Evolutionary conservation across 164 flowering plant species (phyloP).

Genomic region (Chloranthus sessilifolius): DNA sequence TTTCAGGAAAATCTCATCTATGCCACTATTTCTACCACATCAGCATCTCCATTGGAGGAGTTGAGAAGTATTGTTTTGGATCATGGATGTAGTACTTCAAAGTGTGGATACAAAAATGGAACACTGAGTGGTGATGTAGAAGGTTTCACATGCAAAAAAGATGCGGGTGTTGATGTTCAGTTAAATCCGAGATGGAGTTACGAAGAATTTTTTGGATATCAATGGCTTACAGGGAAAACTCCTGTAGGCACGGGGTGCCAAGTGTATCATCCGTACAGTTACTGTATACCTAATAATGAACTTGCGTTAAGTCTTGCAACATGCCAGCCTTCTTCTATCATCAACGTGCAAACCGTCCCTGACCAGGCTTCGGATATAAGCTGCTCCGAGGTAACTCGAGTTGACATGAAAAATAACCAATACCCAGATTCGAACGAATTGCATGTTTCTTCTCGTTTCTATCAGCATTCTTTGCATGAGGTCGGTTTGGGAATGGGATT

Average conservation of each 20-base stretch:
- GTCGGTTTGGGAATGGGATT: conserved; percentile 16
- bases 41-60: conserved; percentile 25
- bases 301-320: conserved; percentile 68
- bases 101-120: conserved; percentile 23
- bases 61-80: conserved; percentile 19
- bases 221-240: conserved; percentile 18
- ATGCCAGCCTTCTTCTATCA: conserved; percentile 32
- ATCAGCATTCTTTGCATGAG: conserved; percentile 20
- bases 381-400: conserved; percentile 25
- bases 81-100: conserved; percentile 22
- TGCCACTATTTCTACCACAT: conserved; percentile 17
- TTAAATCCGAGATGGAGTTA: conserved; percentile 28
- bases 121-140: conserved; percentile 8
- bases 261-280: conserved; percentile 21
- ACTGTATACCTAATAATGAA: conserved; percentile 40
- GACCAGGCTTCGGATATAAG: conserved; percentile 52
- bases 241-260: conserved; percentile 18
- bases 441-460: conserved; percentile 4
- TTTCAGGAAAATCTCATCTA: conserved; percentile 28
- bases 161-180: conserved; percentile 9
- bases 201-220: conserved; percentile 14
- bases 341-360: conserved; percentile 17
- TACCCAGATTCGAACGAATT: not conserved
- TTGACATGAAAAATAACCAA: conserved; percentile 4
- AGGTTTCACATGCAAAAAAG: conserved; percentile 7